Conservation (phyloP, 345 rosid genomes). For the Salix caprea region DNA sequence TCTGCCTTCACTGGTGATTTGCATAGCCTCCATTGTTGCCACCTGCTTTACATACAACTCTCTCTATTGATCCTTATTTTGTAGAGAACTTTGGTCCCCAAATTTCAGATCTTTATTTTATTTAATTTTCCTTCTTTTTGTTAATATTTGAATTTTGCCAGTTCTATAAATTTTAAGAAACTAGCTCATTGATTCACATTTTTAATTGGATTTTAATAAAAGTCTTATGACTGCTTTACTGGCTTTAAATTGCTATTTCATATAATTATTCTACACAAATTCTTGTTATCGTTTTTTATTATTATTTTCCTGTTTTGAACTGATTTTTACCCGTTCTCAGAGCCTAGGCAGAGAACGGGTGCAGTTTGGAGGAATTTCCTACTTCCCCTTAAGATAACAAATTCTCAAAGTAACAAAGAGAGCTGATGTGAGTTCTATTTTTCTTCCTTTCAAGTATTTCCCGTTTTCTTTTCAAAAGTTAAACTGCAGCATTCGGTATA, state of each 20-base stretch:
- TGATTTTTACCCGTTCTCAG: background rate
- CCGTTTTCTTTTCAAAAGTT: too few relatives aligned
- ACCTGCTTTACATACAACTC: conserved; percentile 92
- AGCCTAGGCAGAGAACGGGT: background rate
- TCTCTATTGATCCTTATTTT: conserved; percentile 46
- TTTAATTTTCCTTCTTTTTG: background rate
- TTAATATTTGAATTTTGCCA: background rate
- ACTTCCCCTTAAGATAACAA: background rate
- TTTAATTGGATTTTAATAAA: conserved; percentile 3
- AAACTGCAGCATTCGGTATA: too few relatives aligned
- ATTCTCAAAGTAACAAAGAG: too few relatives aligned
- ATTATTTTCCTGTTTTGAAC: too few relatives aligned
- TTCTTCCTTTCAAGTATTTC: too few relatives aligned
- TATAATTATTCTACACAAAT: background rate
- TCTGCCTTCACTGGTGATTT: conserved; percentile 76
- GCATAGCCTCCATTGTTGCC: conserved; percentile 70
- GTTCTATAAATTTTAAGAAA: background rate
- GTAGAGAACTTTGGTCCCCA: background rate
- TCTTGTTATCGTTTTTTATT: too few relatives aligned
- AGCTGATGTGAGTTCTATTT: too few relatives aligned
- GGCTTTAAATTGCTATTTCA: background rate
- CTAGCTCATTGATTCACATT: conserved; percentile 9
- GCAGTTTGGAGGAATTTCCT: background rate
- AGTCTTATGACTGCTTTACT: background rate
- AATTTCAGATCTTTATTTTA: background rate